A percentile compares a stretch with the other conserved stretches of the same genome.
Conservation (phyloP, 2,329 filamentous ascomycete species). For the Alternaria sp. region DNA sequence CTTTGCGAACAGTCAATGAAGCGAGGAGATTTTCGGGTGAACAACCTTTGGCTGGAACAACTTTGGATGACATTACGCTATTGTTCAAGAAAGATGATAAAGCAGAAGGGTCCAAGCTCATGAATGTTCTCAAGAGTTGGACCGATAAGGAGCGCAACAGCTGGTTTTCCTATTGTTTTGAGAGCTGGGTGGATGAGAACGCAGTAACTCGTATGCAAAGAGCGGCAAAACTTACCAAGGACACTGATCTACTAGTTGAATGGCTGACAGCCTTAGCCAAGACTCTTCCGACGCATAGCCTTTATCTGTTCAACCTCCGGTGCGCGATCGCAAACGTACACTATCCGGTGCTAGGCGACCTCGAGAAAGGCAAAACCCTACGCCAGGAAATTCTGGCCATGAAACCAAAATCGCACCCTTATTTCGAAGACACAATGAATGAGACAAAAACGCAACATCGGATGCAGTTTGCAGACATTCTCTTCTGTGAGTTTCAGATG, state of each 20-base stretch:
- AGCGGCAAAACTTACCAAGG: neutral
- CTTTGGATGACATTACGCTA: slow-evolving; percentile 1
- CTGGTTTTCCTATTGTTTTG: slow-evolving; percentile 3
- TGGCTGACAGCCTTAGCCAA: neutral
- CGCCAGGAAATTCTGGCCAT: slow-evolving; percentile 2
- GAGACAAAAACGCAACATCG: neutral
- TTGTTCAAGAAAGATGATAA: neutral
- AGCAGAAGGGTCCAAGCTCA: neutral
- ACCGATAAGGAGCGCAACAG: slow-evolving; percentile 2
- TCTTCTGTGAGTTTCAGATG: slow-evolving; percentile 2
- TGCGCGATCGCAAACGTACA: neutral
- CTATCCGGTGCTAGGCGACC: slow-evolving; percentile 1
- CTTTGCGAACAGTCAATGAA: neutral
- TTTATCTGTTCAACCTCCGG: slow-evolving; percentile 5
- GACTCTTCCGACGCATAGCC: neutral
- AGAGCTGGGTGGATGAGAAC: neutral
- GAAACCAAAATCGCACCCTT: neutral
- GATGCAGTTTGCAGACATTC: neutral
- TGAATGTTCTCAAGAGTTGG: neutral
- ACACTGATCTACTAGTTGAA: neutral
- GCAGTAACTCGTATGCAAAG: slow-evolving; percentile 6
- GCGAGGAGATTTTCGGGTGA: neutral
- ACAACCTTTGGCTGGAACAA: neutral
- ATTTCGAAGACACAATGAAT: slow-evolving; percentile 4
- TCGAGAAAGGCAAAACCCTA: slow-evolving; percentile 1